Evolutionary conservation across 106 monocot genomes (phyloP).

Genomic region (Amphibolis antarctica): DNA sequence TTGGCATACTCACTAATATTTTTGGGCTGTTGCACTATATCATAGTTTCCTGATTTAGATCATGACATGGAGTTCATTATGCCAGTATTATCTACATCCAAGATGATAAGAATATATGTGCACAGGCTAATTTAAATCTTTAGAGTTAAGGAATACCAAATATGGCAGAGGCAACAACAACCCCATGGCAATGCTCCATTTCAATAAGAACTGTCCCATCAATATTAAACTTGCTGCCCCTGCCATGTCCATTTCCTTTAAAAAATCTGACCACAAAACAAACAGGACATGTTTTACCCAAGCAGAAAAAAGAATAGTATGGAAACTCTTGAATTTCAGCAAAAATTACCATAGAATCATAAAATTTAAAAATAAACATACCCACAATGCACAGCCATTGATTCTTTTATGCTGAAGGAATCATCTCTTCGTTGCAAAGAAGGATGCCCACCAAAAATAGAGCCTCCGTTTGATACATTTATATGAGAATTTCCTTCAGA

Average conservation of each 20-base stretch:
- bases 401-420: constrained; percentile 60
- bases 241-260: constrained; percentile 27
- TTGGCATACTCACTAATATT: constrained; percentile 15
- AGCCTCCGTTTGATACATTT: constrained; percentile 43
- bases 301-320: background rate
- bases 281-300: background rate
- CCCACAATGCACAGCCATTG: constrained; percentile 82
- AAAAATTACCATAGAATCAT: background rate
- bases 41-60: constrained; percentile 22
- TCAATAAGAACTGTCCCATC: constrained; percentile 28
- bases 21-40: constrained; percentile 22
- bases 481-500: constrained; percentile 31
- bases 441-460: constrained; percentile 56
- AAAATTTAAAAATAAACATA: constrained; percentile 31
- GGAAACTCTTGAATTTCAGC: background rate
- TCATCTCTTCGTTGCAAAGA: constrained; percentile 47
- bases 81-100: background rate
- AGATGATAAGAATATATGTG: background rate
- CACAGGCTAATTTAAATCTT: background rate
- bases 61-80: background rate
- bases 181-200: constrained; percentile 29
- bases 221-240: constrained; percentile 30
- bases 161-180: constrained; percentile 39
- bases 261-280: constrained; percentile 20
- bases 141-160: constrained; percentile 21